Percentiles rank a stretch among this genome's conserved stretches.
Evolutionary conservation across 352 stramenopile genomes (phyloP).

Genomic region (Pythium sukuiense): DNA sequence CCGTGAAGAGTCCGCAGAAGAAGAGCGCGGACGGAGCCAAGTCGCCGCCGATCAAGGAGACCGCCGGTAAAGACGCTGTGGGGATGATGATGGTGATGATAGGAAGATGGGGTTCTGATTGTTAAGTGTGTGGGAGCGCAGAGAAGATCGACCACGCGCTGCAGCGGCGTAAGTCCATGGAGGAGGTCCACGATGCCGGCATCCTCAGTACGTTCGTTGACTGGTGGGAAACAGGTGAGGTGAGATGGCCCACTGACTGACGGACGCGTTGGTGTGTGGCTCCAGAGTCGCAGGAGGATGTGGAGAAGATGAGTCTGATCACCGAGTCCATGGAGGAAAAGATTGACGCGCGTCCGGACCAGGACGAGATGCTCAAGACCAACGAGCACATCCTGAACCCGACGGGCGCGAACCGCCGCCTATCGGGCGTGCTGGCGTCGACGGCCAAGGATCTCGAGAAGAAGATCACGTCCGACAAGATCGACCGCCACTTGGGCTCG

Average conservation of each 20-base stretch:
- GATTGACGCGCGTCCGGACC: slow-evolving; percentile 44
- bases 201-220: slow-evolving; percentile 38
- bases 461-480: slow-evolving; percentile 59
- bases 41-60: slow-evolving; percentile 38
- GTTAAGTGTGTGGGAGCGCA: slow-evolving; percentile 12
- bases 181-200: slow-evolving; percentile 46
- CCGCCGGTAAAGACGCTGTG: slow-evolving; percentile 18
- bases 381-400: slow-evolving; percentile 59
- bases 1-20: slow-evolving; percentile 33
- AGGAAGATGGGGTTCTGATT: background rate
- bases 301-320: slow-evolving; percentile 40
- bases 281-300: slow-evolving; percentile 39
- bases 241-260: slow-evolving; percentile 3
- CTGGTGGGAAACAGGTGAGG: background rate
- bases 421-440: slow-evolving; percentile 43
- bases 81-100: background rate
- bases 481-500: slow-evolving; percentile 59
- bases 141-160: slow-evolving; percentile 41
- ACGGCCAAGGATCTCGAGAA: slow-evolving; percentile 52
- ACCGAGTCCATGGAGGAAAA: slow-evolving; percentile 44
- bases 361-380: slow-evolving; percentile 49
- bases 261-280: background rate
- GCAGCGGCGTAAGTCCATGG: slow-evolving; percentile 46
- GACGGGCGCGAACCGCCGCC: slow-evolving; percentile 34
- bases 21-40: slow-evolving; percentile 10